These are phyloP conservation scores for Coemansia sp. DNA, from an alignment of 192 early-diverging fungal genomes.

Conservation along the genomic window DNA sequence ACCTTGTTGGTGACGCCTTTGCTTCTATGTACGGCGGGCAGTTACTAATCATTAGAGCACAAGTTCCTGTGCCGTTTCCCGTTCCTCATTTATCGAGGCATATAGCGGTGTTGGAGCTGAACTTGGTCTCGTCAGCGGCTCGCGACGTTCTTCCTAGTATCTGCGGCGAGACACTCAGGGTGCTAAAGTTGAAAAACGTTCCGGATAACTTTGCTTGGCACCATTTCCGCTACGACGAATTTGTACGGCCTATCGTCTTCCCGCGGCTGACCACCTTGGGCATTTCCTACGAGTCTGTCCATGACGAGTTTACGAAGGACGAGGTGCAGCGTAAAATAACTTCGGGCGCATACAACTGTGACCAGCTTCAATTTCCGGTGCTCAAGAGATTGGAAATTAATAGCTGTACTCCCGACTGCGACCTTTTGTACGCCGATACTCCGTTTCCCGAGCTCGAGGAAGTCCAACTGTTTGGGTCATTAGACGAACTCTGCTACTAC, in stretches of 20 bases:
- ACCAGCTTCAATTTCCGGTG: background rate
- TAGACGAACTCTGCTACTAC: background rate
- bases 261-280: background rate
- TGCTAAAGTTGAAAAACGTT: background rate
- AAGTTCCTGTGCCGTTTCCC: background rate
- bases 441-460: background rate
- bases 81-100: background rate
- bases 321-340: background rate
- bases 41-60: background rate
- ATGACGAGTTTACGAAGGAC: background rate
- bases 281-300: background rate
- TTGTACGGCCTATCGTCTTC: background rate
- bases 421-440: background rate
- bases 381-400: background rate
- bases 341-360: background rate
- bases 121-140: background rate
- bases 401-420: background rate
- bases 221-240: background rate
- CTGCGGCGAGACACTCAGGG: background rate
- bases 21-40: background rate
- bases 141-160: background rate
- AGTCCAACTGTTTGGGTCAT: background rate
- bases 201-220: background rate
- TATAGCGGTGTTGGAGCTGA: background rate
- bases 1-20: background rate